These are phyloP conservation scores for Thelonectria olida DNA, from an alignment of 2,329 filamentous ascomycete genomes.

Conservation along the genomic window DNA sequence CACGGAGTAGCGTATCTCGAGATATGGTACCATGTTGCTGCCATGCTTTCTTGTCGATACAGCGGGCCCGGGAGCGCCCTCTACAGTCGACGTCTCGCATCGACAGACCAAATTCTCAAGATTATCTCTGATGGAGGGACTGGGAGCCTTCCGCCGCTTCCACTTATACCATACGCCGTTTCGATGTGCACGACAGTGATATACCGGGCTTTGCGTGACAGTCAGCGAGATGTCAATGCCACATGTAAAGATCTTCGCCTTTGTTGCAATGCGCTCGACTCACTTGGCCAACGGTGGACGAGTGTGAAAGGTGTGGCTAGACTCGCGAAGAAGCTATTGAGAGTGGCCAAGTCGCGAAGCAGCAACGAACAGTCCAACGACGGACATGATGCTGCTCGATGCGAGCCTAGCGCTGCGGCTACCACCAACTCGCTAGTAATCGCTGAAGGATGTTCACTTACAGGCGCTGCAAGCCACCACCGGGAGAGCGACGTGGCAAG, in stretches of 20 bases:
- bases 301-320: constrained; percentile 20
- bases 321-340: constrained; percentile 10
- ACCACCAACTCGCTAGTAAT: background rate
- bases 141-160: constrained; percentile 16
- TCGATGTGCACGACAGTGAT: constrained; percentile 25
- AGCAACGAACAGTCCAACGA: background rate
- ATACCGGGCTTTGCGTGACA: constrained; percentile 22
- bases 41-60: constrained; percentile 23
- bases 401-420: background rate
- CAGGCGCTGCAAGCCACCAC: background rate
- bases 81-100: constrained; percentile 14
- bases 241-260: constrained; percentile 15
- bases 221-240: constrained; percentile 1
- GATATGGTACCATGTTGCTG: constrained; percentile 25
- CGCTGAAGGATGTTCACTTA: background rate
- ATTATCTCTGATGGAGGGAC: background rate
- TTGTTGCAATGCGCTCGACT: constrained; percentile 20
- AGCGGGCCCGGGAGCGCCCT: constrained; percentile 17
- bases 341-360: background rate
- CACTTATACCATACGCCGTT: constrained; percentile 20
- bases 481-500: background rate
- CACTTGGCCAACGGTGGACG: constrained; percentile 16
- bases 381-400: background rate
- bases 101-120: constrained; percentile 12
- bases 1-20: constrained; percentile 12